Evolutionary conservation across 441 rosid species (phyloP), one percentile per base, ranked within the genome.

Genomic region (Gossypium gossypioides): DNA sequence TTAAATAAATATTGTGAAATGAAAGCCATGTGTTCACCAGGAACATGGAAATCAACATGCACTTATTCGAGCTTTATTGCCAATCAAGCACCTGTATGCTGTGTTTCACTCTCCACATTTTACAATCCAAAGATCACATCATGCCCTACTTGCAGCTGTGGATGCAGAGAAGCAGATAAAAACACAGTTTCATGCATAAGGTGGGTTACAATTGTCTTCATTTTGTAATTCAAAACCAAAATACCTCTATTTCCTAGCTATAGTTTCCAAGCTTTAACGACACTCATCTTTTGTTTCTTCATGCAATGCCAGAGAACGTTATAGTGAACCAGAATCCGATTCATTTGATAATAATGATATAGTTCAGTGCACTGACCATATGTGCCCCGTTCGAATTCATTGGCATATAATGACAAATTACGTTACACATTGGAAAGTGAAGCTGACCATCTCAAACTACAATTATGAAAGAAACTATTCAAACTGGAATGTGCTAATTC

Each of bases 111-210:
- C 62, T 87, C 91, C 21, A 81, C 88, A 54, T 87, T 89, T 75
- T 87, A 82, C 74, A 86, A 79, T 71, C 78, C 85, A 10, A 63
- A 40, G 54, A 15, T 89, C 81, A 86, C 88, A 64, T 15, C 82
- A 2, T 89, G 91, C 76, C 85, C 83, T n/a, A 61, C n/a, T 13
- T 87, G 90, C 79, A 86, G 91, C 81, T 89, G 91, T 71, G 94
- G 94, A 4, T 87, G 91, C 81, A 84, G 76, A 84, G 84, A 76
- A 40, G 76, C 84, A 2, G 74, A 69, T 19, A 65, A 55, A 56
- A 77, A 15, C 16, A 52, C 84, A 42, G n/a, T 37, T 73, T 72
- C 76, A 27, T 87, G 90, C 74, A 25, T 85, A 79, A 77, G 88
- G 91, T 87, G 8, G 13, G 65, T 65, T 63, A 27, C 6, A 65